Percentiles rank a stretch among this genome's conserved stretches.
Conservation (phyloP, 805 yeast species). For the Debaryomyces hansenii region DNA sequence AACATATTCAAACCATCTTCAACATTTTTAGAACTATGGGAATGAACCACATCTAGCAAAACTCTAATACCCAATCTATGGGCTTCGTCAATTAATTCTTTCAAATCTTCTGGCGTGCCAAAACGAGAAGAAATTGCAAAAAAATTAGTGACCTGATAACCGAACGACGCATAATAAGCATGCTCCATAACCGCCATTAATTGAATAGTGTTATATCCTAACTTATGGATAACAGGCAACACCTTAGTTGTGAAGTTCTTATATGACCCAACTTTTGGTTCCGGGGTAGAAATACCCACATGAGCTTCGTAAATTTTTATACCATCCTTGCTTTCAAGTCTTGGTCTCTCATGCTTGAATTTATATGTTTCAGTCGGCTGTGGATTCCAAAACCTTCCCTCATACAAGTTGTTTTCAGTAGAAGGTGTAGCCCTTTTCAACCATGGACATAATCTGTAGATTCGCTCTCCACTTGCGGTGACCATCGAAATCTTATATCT, state of each 20-base stretch:
- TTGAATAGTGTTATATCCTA: constrained; percentile 92
- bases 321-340: constrained; percentile 41
- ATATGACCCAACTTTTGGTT: constrained; percentile 81
- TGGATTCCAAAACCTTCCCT: constrained; percentile 95
- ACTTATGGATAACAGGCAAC: constrained; percentile 77
- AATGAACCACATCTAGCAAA: constrained; percentile 88
- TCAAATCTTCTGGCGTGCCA: constrained; percentile 94
- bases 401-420: constrained; percentile 58
- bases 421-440: constrained; percentile 76
- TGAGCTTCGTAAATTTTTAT: constrained; percentile 92
- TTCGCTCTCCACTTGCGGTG: constrained; percentile 62
- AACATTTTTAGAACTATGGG: constrained; percentile 93
- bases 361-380: constrained; percentile 40
- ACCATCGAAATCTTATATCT: constrained; percentile 69
- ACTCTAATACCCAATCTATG: constrained; percentile 87
- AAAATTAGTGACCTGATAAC: constrained; percentile 94
- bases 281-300: constrained; percentile 90
- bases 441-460: constrained; percentile 91
- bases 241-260: constrained; percentile 78
- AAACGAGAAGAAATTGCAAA: constrained; percentile 87
- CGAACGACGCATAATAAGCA: constrained; percentile 96
- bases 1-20: constrained; percentile 90
- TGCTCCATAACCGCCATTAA: constrained; percentile 99
- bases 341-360: constrained; percentile 69
- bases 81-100: constrained; percentile 87